Conservation (phyloP, 257 asterid genomes). For the Nyctanthes arbortristis region DNA sequence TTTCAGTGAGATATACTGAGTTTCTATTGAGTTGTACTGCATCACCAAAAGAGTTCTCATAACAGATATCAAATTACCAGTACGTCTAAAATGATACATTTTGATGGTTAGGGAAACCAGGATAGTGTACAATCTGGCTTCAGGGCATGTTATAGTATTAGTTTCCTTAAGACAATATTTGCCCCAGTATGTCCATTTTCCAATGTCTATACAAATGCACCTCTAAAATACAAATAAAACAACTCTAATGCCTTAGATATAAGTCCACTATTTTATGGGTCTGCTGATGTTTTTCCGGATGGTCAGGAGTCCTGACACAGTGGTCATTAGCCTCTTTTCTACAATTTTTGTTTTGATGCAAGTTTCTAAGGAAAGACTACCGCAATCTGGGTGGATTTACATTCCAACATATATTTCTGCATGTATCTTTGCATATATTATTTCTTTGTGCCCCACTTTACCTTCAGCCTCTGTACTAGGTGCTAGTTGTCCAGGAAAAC, state of each 20-base stretch:
- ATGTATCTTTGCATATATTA: not conserved
- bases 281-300: not conserved
- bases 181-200: not conserved
- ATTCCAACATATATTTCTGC: too few relatives aligned
- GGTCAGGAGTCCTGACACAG: not conserved
- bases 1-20: not conserved
- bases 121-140: not conserved
- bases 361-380: not conserved
- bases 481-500: constrained; percentile 92
- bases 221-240: not conserved
- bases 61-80: not conserved
- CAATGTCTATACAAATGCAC: not conserved
- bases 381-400: not conserved
- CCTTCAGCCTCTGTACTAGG: constrained; percentile 36
- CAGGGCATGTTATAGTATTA: not conserved
- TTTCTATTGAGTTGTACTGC: not conserved
- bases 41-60: not conserved
- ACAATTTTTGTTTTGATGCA: too few relatives aligned
- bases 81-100: not conserved
- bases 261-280: not conserved
- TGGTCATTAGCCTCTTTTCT: not conserved
- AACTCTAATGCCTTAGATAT: not conserved
- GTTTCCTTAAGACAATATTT: not conserved
- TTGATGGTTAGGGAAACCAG: not conserved
- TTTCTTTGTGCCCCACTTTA: not conserved